Base-by-base conservation (phyloP, 352 stramenopile genomes). In the Globisporangium uncinulatum region DNA sequence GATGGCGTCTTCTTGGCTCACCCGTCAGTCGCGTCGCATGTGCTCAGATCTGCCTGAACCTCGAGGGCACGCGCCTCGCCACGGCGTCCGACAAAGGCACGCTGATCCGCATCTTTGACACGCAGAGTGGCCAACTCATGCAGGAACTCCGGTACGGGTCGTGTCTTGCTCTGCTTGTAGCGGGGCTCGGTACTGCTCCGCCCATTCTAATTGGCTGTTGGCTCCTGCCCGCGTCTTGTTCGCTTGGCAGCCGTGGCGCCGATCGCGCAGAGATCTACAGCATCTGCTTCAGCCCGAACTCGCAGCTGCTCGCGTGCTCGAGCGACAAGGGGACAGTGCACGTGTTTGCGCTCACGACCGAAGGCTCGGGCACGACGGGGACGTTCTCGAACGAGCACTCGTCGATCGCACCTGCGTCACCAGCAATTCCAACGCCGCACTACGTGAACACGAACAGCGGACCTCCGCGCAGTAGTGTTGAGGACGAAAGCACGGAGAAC, bases 311-410 rank as follows among this genome's bases (percentile, higher is more conserved):
- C 7, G 95, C 94, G 0, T 98, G 95, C 72, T 97, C 91, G 19
- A 98, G 87, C 69, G 95, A 99, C 77, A 98, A 99, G 73, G 96
- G 96, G 20, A 99, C 96, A 1, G 88, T 97, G 5, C 96, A 99
- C 73, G 86, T 99, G 42, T 99, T 99, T 62, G 83, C 79, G 24
- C 68, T 97, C 49, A 90, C 85, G 1, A 72, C 71, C 6, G 82
- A 92, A 64, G 83, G 73, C 42, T 83, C 63, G 5, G 69, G 71
- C 10, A 74, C 76, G 56, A 75, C 70, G 19, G 76, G 82, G 1
- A 76, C 65, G 45, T 83, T 86, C 32, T 65, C 74, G n/a, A 72
- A 62, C n/a, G 74, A 87, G 37, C 70, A 71, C 31, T 76, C 77
- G 11, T 67, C 72, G 36, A 83, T 86, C 62, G 78, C 73, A 36